Base-by-base conservation (phyloP, 2,329 filamentous ascomycete genomes). In the Venturia nashicola region DNA sequence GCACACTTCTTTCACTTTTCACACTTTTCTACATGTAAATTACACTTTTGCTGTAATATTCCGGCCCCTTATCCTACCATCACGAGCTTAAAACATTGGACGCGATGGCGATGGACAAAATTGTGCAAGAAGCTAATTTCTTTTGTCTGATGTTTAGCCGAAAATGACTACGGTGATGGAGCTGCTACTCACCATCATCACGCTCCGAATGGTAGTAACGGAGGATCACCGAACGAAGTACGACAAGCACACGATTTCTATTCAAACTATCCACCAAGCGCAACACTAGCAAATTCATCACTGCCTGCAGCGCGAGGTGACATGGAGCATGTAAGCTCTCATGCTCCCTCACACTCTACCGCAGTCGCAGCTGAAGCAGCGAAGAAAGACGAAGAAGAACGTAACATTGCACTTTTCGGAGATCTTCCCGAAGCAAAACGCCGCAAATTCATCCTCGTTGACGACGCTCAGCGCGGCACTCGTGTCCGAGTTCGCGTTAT, bases 381-480 rank as follows among this genome's bases (percentile, higher is more conserved):
- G 59, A 72, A 72, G 65, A 76, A 82, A 68, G 79, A 82, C 65
- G 79, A 81, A 66, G 80, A 86, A 70, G 82, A 84, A 66, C 72
- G 74, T 78, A 87, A 80, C 62, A 83, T 86, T 18, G 85, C 86
- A 60, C 83, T 97, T 55, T 97, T 97, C 74, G 90, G 91, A 60
- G 88, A 94, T 68, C 83, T 96, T 62, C 91, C 92, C 1, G 91
- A 94, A 71, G 86, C 88, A 62, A 96, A 96, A 78, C 90, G 91
- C 71, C 88, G 93, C 72, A 97, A 97, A 76, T 97, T 97, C 75
- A 96, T 97, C 69, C 84, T 97, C 11, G 91, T 97, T 36, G 92
- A 97, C 68, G 93, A 97, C 74, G 86, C 85, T 62, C 88, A 91
- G 67, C 87, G 90, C 43, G 88, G 88, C 62, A 87, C 85, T 61